Evolutionary conservation across 441 rosid genomes (phyloP), one percentile per base, ranked within the genome.

Genomic region (Daphne laureola): DNA sequence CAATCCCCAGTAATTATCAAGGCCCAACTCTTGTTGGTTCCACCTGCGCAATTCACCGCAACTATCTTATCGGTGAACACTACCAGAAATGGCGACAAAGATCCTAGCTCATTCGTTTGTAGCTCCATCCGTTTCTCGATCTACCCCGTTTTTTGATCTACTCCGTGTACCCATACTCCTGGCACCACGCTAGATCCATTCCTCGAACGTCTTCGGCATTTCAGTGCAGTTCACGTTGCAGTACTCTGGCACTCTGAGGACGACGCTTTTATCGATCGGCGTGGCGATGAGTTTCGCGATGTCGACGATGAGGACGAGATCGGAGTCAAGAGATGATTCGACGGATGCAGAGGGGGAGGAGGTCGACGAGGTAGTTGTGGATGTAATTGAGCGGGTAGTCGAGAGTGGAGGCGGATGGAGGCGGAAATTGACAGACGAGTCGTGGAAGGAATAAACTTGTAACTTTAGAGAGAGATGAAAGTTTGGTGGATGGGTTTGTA

Each of bases 61-160:
- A 73, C 81, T 16, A 91, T 86, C 14, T 69, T 62, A 13, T 96
- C 98, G 0, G 87, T 95, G 8, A 91, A 91, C 0, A 88, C 98
- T 14, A 91, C 53, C 41, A 91, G 60, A 63, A 91, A 88, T 3
- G 98, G 98, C 8, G 98, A 95, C 63, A 91, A 40, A 1, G 96
- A 88, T 58, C 98, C 98, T 25, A 91, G n/a, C n/a, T n/a, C n/a
- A 64, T 56, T 91, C 86, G 67, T 91, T 3, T 91, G 96, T 26
- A 91, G 64, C 64, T 83, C 89, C 98, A 91, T 91, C 98, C 96
- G 88, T 17, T 91, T 96, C 59, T 82, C 96, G n/a, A 92, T 88
- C 72, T 74, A 91, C 98, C 0, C 98, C 98, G 4, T n/a, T n/a
- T n/a, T n/a, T n/a, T n/a, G n/a, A n/a, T n/a, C n/a, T n/a, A n/a